These are phyloP conservation scores for Trichophyton equinum DNA, from an alignment of 2,329 filamentous ascomycete species.

Conservation along the genomic window DNA sequence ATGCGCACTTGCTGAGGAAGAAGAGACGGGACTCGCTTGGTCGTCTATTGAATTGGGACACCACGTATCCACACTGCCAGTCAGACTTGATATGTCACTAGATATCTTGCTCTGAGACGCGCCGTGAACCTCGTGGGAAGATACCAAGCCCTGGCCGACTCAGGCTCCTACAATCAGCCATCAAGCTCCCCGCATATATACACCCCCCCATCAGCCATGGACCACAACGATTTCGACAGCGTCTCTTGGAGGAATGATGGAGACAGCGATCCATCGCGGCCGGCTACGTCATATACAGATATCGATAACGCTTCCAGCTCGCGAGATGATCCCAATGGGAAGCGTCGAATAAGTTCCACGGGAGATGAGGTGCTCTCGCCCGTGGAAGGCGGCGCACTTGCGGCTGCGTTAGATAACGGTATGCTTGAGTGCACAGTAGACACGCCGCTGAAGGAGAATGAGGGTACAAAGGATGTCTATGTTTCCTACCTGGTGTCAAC, in stretches of 20 bases:
- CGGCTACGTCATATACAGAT: conserved; percentile 32
- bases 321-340: conserved; percentile 35
- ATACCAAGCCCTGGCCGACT: not conserved
- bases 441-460: conserved; percentile 82
- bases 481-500: conserved; percentile 92
- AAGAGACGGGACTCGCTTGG: not conserved
- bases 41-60: not conserved
- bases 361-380: conserved; percentile 38
- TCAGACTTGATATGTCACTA: not conserved
- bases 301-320: conserved; percentile 19
- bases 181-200: not conserved
- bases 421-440: conserved; percentile 72
- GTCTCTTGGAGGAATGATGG: conserved; percentile 62
- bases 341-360: conserved; percentile 36
- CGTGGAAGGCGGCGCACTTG: conserved; percentile 45
- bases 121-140: not conserved
- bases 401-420: conserved; percentile 56
- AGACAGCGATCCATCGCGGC: conserved; percentile 35
- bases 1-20: not conserved
- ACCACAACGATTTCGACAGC: conserved; percentile 63
- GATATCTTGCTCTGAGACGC: not conserved
- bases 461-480: conserved; percentile 92
- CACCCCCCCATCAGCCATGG: conserved; percentile 21
- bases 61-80: not conserved
- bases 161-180: not conserved